Percentiles rank a stretch among this genome's conserved stretches.
phyloP scores from a whole-genome alignment of 2,329 filamentous ascomycete species.

The Cladosporium sp. region DNA sequence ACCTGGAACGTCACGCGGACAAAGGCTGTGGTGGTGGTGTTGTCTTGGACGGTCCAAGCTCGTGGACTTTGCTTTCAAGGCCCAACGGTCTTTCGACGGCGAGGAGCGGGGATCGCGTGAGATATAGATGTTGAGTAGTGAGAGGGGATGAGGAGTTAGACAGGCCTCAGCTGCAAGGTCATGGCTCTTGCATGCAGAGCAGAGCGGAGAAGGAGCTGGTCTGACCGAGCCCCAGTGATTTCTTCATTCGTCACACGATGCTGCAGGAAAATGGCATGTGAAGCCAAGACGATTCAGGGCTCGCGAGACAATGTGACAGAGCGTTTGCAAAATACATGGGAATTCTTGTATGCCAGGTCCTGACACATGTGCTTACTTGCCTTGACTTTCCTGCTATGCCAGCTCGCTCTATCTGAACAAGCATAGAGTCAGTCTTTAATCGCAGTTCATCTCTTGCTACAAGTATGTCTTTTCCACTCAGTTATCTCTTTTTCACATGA shows the following conservation, averaged over 20 bases:
- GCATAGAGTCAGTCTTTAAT: no score
- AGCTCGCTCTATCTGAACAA: no score
- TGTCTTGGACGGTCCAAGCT: constrained; percentile 17
- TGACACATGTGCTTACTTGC: no score
- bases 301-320: background rate
- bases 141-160: constrained; percentile 4
- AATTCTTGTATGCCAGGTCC: no score
- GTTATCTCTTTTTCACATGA: no score
- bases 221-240: constrained; percentile 9
- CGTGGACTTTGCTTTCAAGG: constrained; percentile 8
- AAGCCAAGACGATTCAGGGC: constrained; percentile 4
- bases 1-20: constrained; percentile 16
- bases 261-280: constrained; percentile 11
- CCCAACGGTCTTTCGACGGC: background rate
- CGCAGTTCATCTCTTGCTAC: no score
- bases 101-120: background rate
- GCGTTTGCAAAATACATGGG: no score
- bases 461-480: no score
- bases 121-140: background rate
- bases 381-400: no score
- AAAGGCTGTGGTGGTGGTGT: constrained; percentile 11
- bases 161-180: constrained; percentile 1
- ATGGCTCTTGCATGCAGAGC: constrained; percentile 1
- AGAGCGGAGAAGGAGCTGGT: constrained; percentile 12
- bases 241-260: constrained; percentile 12